phyloP scores from a whole-genome alignment of 2,329 filamentous ascomycete species.

The Fusarium papillatum region DNA sequence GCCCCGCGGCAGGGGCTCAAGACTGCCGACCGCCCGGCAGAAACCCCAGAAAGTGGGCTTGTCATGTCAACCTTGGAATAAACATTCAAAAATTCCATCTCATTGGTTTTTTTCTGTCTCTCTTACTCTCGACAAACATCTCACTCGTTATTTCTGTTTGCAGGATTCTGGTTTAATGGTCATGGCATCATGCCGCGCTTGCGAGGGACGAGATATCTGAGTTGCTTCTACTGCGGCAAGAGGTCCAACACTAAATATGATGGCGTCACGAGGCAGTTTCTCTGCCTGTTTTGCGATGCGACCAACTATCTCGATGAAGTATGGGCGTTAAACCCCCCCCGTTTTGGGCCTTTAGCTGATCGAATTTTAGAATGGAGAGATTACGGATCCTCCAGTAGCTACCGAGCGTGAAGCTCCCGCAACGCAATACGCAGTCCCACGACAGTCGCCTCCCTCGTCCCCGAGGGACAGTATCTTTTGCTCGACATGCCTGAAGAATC shows the following conservation, averaged over 20 bases:
- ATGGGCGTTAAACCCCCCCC: slow-evolving; percentile 6
- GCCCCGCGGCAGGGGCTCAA: slow-evolving; percentile 17
- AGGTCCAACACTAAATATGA: slow-evolving; percentile 73
- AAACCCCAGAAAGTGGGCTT: slow-evolving; percentile 43
- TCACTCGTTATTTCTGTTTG: neutral
- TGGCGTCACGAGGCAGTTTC: slow-evolving; percentile 73
- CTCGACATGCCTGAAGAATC: slow-evolving; percentile 87
- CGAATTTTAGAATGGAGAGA: slow-evolving; percentile 79
- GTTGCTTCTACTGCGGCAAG: slow-evolving; percentile 88
- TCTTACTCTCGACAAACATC: neutral
- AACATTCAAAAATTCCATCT: slow-evolving; percentile 22
- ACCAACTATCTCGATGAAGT: slow-evolving; percentile 93
- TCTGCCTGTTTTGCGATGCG: slow-evolving; percentile 85
- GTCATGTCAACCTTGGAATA: slow-evolving; percentile 21
- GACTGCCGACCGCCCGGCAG: slow-evolving; percentile 51
- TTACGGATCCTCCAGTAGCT: slow-evolving; percentile 85
- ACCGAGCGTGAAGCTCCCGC: slow-evolving; percentile 59
- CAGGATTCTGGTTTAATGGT: slow-evolving; percentile 10
- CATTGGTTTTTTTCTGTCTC: neutral
- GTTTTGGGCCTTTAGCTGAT: slow-evolving; percentile 9
- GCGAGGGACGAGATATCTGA: slow-evolving; percentile 60
- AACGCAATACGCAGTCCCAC: slow-evolving; percentile 62
- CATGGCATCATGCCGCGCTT: slow-evolving; percentile 58
- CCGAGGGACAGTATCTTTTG: slow-evolving; percentile 69
- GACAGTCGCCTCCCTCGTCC: slow-evolving; percentile 42